Percentiles rank a stretch among this genome's conserved stretches.
These are phyloP conservation scores for Leccinum variabile DNA, from an alignment of 1,284 basidiomycete species.

Conservation along the genomic window DNA sequence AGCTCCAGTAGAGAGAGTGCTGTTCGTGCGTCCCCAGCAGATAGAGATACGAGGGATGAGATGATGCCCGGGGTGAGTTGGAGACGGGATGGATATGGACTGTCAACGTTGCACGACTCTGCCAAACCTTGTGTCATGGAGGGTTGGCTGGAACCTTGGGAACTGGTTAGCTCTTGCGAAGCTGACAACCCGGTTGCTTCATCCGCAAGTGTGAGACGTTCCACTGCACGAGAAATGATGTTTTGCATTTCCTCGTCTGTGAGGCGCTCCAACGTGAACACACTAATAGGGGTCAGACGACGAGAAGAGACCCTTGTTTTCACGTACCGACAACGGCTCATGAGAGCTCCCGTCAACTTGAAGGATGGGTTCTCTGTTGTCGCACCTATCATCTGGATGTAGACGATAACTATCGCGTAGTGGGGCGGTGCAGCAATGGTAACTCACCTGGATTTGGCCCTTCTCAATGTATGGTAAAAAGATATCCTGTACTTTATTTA, in stretches of 20 bases:
- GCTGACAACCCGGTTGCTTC: not conserved
- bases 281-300: conserved; percentile 40
- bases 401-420: conserved; percentile 12
- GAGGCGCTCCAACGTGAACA: conserved; percentile 64
- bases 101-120: conserved; percentile 10
- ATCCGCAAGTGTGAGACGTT: conserved; percentile 35
- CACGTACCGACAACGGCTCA: conserved; percentile 78
- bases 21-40: conserved; percentile 69
- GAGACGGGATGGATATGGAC: conserved; percentile 37
- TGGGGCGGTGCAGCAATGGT: not conserved
- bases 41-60: conserved; percentile 54
- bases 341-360: conserved; percentile 73
- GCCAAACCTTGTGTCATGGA: conserved; percentile 22
- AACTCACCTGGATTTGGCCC: conserved; percentile 66
- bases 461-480: conserved; percentile 82
- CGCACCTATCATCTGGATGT: conserved; percentile 70
- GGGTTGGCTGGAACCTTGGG: conserved; percentile 16
- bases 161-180: conserved; percentile 7
- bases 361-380: conserved; percentile 95
- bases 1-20: conserved; percentile 69
- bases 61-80: conserved; percentile 52
- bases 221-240: conserved; percentile 54
- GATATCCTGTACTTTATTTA: conserved; percentile 51
- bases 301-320: not conserved
- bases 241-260: conserved; percentile 55